Conservation (phyloP, 129 eudicot species). For the Flaveria robusta region DNA sequence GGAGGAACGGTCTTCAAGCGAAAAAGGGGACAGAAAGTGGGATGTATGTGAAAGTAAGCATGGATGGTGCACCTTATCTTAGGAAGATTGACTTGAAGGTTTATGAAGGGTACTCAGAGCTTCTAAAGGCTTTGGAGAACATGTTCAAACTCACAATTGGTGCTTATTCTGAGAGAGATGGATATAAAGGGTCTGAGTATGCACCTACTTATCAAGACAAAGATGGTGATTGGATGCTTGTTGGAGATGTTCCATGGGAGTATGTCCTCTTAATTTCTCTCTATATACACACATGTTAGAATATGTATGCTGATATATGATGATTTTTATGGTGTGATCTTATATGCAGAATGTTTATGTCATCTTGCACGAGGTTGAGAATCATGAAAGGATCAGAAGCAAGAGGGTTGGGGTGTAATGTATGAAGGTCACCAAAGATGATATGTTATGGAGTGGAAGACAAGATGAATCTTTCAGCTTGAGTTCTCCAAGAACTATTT, state of each 20-base stretch:
- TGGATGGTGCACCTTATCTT: slow-evolving; percentile 94
- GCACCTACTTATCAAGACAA: slow-evolving; percentile 92
- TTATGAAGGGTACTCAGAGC: slow-evolving; percentile 63
- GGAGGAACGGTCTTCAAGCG: slow-evolving; percentile 36
- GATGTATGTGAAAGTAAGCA: slow-evolving; percentile 77
- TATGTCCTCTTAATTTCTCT: slow-evolving; percentile 35
- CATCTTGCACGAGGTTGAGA: slow-evolving; percentile 79
- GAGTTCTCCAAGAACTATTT: too few species aligned
- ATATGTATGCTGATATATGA: slow-evolving; percentile 28
- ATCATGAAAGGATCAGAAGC: slow-evolving; percentile 86
- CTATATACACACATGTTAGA: background rate
- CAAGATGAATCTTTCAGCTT: too few species aligned
- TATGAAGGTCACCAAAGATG: too few species aligned
- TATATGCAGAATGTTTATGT: slow-evolving; percentile 72
- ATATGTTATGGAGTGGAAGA: too few species aligned
- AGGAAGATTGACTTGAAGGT: slow-evolving; percentile 81
- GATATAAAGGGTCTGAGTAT: slow-evolving; percentile 42
- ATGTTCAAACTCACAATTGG: slow-evolving; percentile 80
- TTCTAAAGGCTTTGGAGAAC: slow-evolving; percentile 59
- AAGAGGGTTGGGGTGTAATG: too few species aligned
- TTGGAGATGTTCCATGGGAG: slow-evolving; percentile 96
- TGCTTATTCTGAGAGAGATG: too few species aligned
- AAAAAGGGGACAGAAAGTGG: slow-evolving; percentile 58
- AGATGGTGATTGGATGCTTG: slow-evolving; percentile 97
- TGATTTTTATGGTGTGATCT: background rate